A percentile compares a stretch with the other conserved stretches of the same genome.
Conservation (phyloP, 2,329 filamentous ascomycete species). For the Fusarium burgessii region DNA sequence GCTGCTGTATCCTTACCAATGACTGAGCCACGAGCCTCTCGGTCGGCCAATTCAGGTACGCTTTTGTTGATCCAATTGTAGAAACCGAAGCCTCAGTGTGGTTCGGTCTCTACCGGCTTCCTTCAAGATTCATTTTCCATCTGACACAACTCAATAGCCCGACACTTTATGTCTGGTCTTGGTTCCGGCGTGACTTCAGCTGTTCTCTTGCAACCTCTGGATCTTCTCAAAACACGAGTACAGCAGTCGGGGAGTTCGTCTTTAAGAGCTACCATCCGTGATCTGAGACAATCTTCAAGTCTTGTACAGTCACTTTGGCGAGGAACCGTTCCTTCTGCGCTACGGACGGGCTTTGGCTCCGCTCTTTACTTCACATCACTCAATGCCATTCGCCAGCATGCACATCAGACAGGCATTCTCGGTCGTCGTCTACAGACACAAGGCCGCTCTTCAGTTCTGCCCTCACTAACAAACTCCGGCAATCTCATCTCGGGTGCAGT, state of each 20-base stretch:
- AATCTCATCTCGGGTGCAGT: constrained; percentile 88
- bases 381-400: constrained; percentile 81
- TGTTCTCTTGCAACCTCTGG: constrained; percentile 91
- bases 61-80: constrained; percentile 3
- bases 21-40: constrained; percentile 34
- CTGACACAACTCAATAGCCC: constrained; percentile 62
- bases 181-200: constrained; percentile 89
- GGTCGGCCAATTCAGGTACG: constrained; percentile 47
- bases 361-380: constrained; percentile 94
- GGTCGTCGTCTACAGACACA: constrained; percentile 39
- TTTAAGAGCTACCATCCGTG: constrained; percentile 58
- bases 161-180: constrained; percentile 91
- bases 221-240: constrained; percentile 95
- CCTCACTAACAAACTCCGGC: constrained; percentile 83
- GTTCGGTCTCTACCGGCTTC: background rate
- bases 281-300: constrained; percentile 68
- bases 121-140: constrained; percentile 4
- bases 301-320: constrained; percentile 84
- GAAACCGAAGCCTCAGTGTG: constrained; percentile 1
- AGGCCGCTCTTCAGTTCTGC: constrained; percentile 75
- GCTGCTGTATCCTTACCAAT: constrained; percentile 26
- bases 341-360: constrained; percentile 91
- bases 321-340: constrained; percentile 90
- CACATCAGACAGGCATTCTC: constrained; percentile 51
- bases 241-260: constrained; percentile 85